Evolutionary conservation across 106 monocot species (phyloP), one percentile per base, ranked within the genome.

Genomic region (Dactylorhiza incarnata): DNA sequence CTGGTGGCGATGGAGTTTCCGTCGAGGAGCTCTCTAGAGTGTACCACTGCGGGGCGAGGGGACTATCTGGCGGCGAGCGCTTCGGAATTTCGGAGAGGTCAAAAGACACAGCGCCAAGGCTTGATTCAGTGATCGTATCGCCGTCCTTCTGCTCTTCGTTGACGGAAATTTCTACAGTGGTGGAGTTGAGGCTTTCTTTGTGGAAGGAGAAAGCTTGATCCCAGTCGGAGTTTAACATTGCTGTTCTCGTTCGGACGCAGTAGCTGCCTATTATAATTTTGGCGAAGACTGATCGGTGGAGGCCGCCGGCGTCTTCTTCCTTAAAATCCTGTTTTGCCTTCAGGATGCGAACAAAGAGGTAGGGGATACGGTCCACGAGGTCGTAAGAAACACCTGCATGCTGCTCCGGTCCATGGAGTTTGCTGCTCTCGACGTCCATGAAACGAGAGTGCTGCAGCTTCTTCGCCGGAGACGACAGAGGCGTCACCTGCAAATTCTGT

Each of bases 41-140:
- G 92, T 91, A 90, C 95, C 95, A 95, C 63, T 95, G 95, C 11
- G 95, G 94, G 0, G 94, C 97, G 37, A 94, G 86, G 0, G 97
- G 76, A 73, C 91, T 89, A 77, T 99, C 97, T 11, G 86, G 97
- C 3, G 97, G 85, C 5, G 83, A 76, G n/a, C 97, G 78, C 76
- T 91, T 92, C 5, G 97, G 97, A 20, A 99, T 61, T 49, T 99
- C 97, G 26, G 86, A 86, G 48, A 99, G 80, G 56, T 99, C 94
- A 53, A 99, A 99, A 7, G 86, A 89, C 29, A 99, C 86, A 0
- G 75, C 75, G 22, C 94, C 97, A 15, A 91, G 82, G 63, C 79
- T 88, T 9, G 29, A 11, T 59, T 89, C 85, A 8, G n/a, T 50
- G 43, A 51, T 24, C 14, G 80, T 65, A 6, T 83, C 82, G 6